phyloP scores from a whole-genome alignment of 331 rosid genomes.

The Spiraea crenata region DNA sequence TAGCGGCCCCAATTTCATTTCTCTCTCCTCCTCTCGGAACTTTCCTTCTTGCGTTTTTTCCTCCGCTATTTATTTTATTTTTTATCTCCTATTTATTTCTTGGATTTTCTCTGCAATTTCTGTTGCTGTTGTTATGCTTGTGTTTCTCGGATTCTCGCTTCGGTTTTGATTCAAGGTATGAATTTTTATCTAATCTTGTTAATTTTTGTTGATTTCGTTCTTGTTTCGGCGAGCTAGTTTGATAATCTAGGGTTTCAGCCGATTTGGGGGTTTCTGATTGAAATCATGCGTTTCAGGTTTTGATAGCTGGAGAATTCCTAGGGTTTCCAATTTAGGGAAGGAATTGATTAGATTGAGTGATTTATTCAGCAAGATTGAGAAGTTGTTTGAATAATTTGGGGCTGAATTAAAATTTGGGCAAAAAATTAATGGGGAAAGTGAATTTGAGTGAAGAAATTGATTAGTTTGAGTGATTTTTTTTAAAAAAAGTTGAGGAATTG shows the following conservation, averaged over 20 bases:
- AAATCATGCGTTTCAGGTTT: slow-evolving; percentile 15
- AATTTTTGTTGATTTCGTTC: not conserved
- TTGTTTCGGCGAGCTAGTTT: not conserved
- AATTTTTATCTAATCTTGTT: not conserved
- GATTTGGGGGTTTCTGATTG: not conserved
- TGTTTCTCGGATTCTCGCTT: not conserved
- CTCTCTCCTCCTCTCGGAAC: slow-evolving; percentile 4
- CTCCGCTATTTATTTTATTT: not conserved
- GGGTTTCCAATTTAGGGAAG: not conserved
- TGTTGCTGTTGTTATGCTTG: not conserved
- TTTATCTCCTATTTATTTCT: not conserved
- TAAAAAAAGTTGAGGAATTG: not conserved
- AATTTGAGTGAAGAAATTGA: slow-evolving; percentile 1
- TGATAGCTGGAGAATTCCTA: not conserved
- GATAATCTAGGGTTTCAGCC: slow-evolving; percentile 3
- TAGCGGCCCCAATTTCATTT: slow-evolving; percentile 26
- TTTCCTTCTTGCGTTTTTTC: not conserved
- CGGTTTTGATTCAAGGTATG: not conserved
- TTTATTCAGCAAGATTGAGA: not conserved
- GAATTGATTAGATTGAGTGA: not conserved
- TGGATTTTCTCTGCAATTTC: not conserved
- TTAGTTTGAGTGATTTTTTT: not conserved
- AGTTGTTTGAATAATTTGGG: not conserved
- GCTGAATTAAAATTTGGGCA: not conserved
- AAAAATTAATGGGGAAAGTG: slow-evolving; percentile 59